Base-by-base conservation (phyloP, 257 asterid species). In the Solanum medicagineum region DNA sequence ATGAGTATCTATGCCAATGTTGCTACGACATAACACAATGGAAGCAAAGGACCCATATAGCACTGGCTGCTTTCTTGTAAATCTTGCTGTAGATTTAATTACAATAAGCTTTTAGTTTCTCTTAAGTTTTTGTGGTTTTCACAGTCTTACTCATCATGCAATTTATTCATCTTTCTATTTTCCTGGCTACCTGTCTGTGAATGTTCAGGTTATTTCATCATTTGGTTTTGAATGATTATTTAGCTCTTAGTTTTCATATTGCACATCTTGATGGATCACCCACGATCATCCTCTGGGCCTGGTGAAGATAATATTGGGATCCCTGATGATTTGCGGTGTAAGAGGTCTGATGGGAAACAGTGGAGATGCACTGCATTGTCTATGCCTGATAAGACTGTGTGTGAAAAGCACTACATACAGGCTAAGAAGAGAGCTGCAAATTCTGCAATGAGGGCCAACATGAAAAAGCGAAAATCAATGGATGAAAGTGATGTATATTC, bases 321-420 rank as follows among this genome's bases (percentile, higher is more conserved):
- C 88, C 96, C 98, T 56, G 98, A 97, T 89, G 99, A 97, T 91
- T 89, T 97, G 89, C 97, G 99, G 81, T 97, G 99, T 88, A 97
- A 97, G 94, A 93, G 99, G 92, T 97, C 99, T 4, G 99, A 97
- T 87, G 99, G 99, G 81, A 97, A 97, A 88, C 99, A 97, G 86
- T 97, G 99, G 99, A 94, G 99, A 92, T 97, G 99, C 92, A 97
- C 99, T 15, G 99, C 99, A 87, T 88, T 95, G 96, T 97, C 99
- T 84, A 97, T 97, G 99, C 99, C 98, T 53, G 99, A 97, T 89
- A 97, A 97, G 87, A 95, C 99, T 3, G 99, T 97, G 62, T 97
- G 99, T 74, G 98, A 97, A 88, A 97, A 97, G 93, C 99, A 95
- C 92, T 97, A 95, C 94, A 92, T 92, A 88, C 99, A 97, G 92